phyloP scores from a whole-genome alignment of 2,329 filamentous ascomycete genomes.

The Fusarium musae region DNA sequence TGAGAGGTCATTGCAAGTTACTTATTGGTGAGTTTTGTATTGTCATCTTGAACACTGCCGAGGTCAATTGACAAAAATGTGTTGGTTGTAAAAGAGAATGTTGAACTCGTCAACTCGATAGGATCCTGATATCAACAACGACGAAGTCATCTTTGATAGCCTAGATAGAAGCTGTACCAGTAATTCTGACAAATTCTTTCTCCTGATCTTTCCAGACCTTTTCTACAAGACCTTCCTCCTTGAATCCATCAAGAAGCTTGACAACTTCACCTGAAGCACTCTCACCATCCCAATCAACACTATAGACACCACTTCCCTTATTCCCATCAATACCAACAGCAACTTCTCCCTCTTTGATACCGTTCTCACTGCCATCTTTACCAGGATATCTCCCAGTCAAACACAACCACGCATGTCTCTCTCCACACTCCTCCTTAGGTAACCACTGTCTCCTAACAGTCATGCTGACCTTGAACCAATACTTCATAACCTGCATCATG shows the following conservation, averaged over 20 bases:
- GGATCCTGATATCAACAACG: not conserved
- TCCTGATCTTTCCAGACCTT: conserved; percentile 40
- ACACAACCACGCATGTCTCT: conserved; percentile 43
- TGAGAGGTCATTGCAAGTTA: not conserved
- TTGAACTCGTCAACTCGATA: not conserved
- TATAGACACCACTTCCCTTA: conserved; percentile 41
- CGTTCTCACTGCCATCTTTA: not conserved
- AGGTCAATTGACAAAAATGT: not conserved
- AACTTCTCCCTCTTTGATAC: not conserved
- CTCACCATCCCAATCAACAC: conserved; percentile 39
- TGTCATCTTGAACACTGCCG: not conserved
- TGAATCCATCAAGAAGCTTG: conserved; percentile 24
- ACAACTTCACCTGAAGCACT: conserved; percentile 27
- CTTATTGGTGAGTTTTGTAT: not conserved
- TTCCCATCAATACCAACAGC: conserved; percentile 34
- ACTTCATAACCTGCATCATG: conserved; percentile 30
- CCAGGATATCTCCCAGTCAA: conserved; percentile 34
- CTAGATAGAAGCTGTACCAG: not conserved
- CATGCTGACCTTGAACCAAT: conserved; percentile 17
- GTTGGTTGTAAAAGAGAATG: not conserved
- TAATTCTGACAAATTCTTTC: conserved; percentile 39
- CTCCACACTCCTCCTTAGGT: conserved; percentile 36
- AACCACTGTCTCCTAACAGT: conserved; percentile 21
- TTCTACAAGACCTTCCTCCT: conserved; percentile 32
- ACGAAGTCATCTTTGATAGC: fast-evolving